Evolutionary conservation across 2,329 filamentous ascomycete species (phyloP), one percentile per base, ranked within the genome.

Genomic region (Sarocladium kiliense): DNA sequence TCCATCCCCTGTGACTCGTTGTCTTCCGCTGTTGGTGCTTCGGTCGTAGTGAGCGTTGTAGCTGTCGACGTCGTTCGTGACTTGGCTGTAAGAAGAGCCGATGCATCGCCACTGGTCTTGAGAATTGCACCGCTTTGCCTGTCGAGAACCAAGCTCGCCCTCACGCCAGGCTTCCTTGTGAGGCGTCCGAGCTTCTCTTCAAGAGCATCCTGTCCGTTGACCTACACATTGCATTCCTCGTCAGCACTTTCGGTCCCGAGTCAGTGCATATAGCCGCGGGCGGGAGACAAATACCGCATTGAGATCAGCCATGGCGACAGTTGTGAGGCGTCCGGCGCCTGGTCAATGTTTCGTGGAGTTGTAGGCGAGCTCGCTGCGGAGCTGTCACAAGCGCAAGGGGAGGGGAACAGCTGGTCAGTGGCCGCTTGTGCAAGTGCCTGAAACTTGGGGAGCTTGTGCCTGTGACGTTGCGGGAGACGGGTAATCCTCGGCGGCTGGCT

Each of bases 121-220:
- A 94, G 79, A 53, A 94, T 88, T 2, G 87, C 80, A 54, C 88
- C 89, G 21, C 81, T 86, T 14, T 80, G 73, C 56, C 88, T 83
- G 62, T 91, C 88, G 41, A 94, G 77, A 55, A 91, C 82, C 50
- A 94, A 78, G 55, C 88, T 88, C 62, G 87, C 88, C 68, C 88
- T 88, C 53, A 94, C 89, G 58, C 88, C 88, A 27, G 87, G 81
- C 65, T 93, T 93, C 66, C 87, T 87, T 39, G 87, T 84, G 44
- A 94, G 77, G 18, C 87, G 85, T 47, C 80, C 81, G 58, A 92
- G 80, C 58, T 82, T 74, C 74, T 84, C 81, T 54, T 83, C 80
- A 57, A 89, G 79, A 41, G 80, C 81, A 62, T 88, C 85, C 57
- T 82, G 77, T 59, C 74, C 75, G 62, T 73, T 74, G 54, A 68